Base-by-base conservation (phyloP, 2,329 filamentous ascomycete species). In the Diatrype stigma region DNA sequence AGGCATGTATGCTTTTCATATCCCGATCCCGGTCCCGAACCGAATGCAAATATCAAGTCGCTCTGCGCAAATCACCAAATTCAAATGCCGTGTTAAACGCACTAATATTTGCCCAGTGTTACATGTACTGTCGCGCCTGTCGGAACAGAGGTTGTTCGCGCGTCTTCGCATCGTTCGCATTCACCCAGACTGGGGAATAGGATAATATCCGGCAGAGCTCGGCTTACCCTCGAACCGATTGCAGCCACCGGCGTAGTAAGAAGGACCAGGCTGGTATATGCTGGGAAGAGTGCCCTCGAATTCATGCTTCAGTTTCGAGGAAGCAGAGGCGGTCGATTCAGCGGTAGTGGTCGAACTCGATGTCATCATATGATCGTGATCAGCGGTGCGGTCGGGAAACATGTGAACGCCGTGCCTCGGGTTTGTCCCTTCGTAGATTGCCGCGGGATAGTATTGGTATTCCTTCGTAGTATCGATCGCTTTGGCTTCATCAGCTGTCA, bases 191-290 rank as follows among this genome's bases (percentile, higher is more conserved):
- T 76, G 75, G 6, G 74, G 68, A 28, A 78, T 44, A 26, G 80
- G 80, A 54, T 82, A 83, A 56, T 78, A 81, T 14, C 78, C 79
- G 21, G 65, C 67, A 5, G 79, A 80, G 42, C 67, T 74, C 10
- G 73, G 42, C 58, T 81, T 82, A 51, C 76, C 76, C 48, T 82
- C 79, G 55, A 78, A 82, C 10, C 76, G 73, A 16, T 73, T 74
- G 53, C 77, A 77, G 26, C 70, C 70, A 46, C 68, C 69, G 16
- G 68, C 53, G 28, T 67, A 71, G 52, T 68, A 78, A 44, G 59
- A 67, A 26, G 67, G 59, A 1, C 73, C 71, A 0, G 73, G 67
- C 45, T 75, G 73, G 56, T 77, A 78, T 42, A 78, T 73, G 48
- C 73, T 77, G 1, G 78, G 74, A 8, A 79, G 70, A 6, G 66